Evolutionary conservation across 306 rosid species (phyloP).

Genomic region (Malus asiatica): DNA sequence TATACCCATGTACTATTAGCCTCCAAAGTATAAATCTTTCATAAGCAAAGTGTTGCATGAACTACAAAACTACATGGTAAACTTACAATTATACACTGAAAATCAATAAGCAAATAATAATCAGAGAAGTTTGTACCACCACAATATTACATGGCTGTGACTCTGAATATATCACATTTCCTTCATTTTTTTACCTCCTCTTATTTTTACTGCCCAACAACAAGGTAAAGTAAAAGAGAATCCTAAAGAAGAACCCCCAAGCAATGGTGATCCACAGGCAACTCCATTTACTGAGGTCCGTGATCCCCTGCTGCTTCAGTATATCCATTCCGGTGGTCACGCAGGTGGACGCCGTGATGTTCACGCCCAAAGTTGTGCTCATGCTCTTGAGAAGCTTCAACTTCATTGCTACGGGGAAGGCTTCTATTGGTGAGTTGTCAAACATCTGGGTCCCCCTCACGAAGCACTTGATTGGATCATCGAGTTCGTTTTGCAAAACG

Average conservation of each 20-base stretch:
- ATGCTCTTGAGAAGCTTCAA: constrained; percentile 48
- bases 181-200: constrained; percentile 28
- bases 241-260: constrained; percentile 76
- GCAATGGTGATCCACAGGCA: constrained; percentile 72
- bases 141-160: neutral
- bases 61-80: neutral
- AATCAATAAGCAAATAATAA: neutral
- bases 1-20: neutral
- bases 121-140: neutral
- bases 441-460: constrained; percentile 74
- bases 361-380: constrained; percentile 54
- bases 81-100: neutral
- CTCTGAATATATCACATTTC: neutral
- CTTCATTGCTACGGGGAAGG: constrained; percentile 40
- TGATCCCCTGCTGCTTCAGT: constrained; percentile 65
- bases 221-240: constrained; percentile 59
- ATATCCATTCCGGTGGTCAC: constrained; percentile 67
- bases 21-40: neutral
- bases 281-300: constrained; percentile 62
- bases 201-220: constrained; percentile 73
- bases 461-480: constrained; percentile 40
- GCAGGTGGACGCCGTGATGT: constrained; percentile 51
- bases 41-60: neutral
- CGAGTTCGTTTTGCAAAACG: constrained; percentile 72
- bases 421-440: constrained; percentile 57